Percentiles rank a stretch among this genome's conserved stretches.
phyloP scores from a whole-genome alignment of 805 yeast species.

The Ogataea kodamae region DNA sequence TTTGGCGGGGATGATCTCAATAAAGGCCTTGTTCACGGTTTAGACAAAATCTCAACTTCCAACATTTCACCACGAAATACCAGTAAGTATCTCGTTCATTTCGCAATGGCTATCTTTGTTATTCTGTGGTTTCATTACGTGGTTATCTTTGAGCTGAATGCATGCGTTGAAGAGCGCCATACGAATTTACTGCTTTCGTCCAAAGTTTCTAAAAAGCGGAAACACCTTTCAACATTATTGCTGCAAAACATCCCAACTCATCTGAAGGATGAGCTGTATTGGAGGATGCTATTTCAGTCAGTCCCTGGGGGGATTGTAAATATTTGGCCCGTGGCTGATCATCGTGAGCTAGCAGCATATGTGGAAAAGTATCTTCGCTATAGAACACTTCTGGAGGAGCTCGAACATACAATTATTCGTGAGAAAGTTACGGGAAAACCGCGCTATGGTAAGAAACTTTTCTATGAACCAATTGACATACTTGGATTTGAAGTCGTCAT shows the following conservation, averaged over 20 bases:
- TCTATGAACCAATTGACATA: slow-evolving; percentile 20
- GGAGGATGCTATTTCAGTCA: slow-evolving; percentile 33
- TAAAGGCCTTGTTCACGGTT: slow-evolving; percentile 36
- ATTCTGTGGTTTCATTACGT: slow-evolving; percentile 55
- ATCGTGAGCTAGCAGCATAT: slow-evolving; percentile 33
- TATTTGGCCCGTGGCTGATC: slow-evolving; percentile 58
- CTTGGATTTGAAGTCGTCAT: slow-evolving; percentile 13
- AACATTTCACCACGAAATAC: slow-evolving; percentile 56
- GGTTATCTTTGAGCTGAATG: slow-evolving; percentile 52
- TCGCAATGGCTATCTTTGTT: slow-evolving; percentile 53
- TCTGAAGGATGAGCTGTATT: slow-evolving; percentile 26
- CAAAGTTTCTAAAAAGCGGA: slow-evolving; percentile 18
- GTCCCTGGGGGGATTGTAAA: slow-evolving; percentile 54
- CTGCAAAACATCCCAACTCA: slow-evolving; percentile 44
- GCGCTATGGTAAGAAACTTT: slow-evolving; percentile 17
- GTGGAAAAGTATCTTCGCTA: slow-evolving; percentile 30
- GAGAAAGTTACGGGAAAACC: slow-evolving; percentile 14
- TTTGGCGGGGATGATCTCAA: slow-evolving; percentile 33
- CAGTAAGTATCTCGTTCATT: slow-evolving; percentile 55
- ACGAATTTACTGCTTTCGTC: slow-evolving; percentile 33
- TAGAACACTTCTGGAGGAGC: slow-evolving; percentile 37
- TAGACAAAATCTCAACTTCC: slow-evolving; percentile 70
- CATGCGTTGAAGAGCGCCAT: slow-evolving; percentile 48
- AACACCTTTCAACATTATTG: slow-evolving; percentile 33
- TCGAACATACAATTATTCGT: slow-evolving; percentile 38